Evolutionary conservation across 345 rosid species (phyloP), one percentile per base, ranked within the genome.

Genomic region (Kandelia obovata): DNA sequence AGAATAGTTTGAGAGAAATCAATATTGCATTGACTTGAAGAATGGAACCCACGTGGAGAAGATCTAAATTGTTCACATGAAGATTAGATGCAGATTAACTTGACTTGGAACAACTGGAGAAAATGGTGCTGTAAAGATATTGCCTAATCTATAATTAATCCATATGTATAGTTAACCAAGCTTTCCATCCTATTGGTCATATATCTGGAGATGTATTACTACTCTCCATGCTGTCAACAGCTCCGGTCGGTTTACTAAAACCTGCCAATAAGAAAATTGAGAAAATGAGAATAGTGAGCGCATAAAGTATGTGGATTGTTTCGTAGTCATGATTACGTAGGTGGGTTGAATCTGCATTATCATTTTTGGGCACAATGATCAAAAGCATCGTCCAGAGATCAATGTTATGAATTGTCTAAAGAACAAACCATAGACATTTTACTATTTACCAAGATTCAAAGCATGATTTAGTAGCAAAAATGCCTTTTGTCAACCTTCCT

Each of bases 191-290:
- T 25, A 11, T 27, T 8, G 17, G 17, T 56, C 30, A 27, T 56
- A 25, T 25, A 16, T 13, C 17, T 43, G 49, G 49, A 43, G 17
- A 43, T 13, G 19, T 11, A 43, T 13, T 26, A 11, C 2, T 30
- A 5, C 32, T 21, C 52, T 56, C 17, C 26, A 20, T 27, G 34
- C 47, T 67, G 35, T 21, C 34, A 35, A 30, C 52, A 56, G 26
- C 71, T 57, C 5, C 16, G 39, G 51, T 67, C 53, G 19, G 53
- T 35, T 55, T 39, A 19, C 25, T 19, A 27, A 3, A 34, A 26
- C 62, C 71, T 67, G 71, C 25, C 19, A 58, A 8, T 19, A 65
- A 52, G 15, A 15, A 65, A 21, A 21, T 21, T 51, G 13, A 65
- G 39, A 9, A 13, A 31, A 65, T 53, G 59, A 43, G 49, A 43